Conservation (phyloP, 2,329 filamentous ascomycete species). For the Parastagonospora avenae region DNA sequence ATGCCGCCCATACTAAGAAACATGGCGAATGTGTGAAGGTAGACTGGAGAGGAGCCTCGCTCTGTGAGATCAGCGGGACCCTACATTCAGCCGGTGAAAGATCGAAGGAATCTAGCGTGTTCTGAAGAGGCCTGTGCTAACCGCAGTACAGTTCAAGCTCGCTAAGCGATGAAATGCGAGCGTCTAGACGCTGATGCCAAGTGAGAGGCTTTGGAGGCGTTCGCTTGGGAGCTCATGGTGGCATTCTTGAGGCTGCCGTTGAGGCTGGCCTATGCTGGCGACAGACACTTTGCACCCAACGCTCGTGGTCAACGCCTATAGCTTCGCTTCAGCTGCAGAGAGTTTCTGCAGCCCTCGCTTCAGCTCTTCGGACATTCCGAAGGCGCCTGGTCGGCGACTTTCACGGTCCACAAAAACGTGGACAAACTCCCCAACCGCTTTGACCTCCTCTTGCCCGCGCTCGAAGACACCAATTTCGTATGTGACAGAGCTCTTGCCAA, state of each 20-base stretch:
- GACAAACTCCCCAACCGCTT: constrained; percentile 82
- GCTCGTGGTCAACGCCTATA: constrained; percentile 19
- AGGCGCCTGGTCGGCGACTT: constrained; percentile 68
- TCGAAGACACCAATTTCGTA: constrained; percentile 92
- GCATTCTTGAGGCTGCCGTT: not conserved
- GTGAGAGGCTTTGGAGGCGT: no score
- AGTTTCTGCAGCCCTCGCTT: constrained; percentile 50
- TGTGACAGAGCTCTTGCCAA: constrained; percentile 84
- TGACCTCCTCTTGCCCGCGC: constrained; percentile 71
- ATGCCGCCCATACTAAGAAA: no score
- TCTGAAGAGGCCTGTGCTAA: no score
- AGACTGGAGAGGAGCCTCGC: no score
- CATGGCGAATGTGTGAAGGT: no score
- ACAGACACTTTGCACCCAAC: not conserved
- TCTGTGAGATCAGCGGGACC: no score
- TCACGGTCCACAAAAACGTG: constrained; percentile 86
- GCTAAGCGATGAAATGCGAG: no score
- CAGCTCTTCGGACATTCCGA: constrained; percentile 67
- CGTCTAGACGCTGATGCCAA: no score
- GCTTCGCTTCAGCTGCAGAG: constrained; percentile 25
- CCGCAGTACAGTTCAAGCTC: no score
- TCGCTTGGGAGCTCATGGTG: no score
- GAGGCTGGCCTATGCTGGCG: not conserved
- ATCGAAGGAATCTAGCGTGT: no score
- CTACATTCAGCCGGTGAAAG: no score